Percentiles rank a stretch among this genome's conserved stretches.
Conservation (phyloP, 1,284 basidiomycete genomes). For the Rhodotorula sp. region DNA sequence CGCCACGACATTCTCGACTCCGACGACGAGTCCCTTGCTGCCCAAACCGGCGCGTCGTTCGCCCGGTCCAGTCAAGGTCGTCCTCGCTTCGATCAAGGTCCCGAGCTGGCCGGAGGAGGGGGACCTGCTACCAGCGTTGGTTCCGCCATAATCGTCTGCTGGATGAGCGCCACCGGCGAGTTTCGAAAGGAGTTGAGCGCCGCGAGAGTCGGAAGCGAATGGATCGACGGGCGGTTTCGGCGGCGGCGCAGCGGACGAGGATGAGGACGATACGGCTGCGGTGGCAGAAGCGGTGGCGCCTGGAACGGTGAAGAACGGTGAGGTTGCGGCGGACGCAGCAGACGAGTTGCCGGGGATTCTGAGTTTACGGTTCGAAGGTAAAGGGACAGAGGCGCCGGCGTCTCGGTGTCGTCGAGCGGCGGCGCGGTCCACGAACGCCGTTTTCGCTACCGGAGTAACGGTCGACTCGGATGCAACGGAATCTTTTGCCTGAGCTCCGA, state of each 20-base stretch:
- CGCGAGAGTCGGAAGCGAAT: conserved; percentile 25
- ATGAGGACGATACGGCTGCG: background rate
- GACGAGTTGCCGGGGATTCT: background rate
- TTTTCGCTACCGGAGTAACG: background rate
- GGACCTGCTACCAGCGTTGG: background rate
- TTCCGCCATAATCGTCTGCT: accelerated
- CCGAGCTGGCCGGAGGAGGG: conserved; percentile 8
- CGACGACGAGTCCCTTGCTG: conserved; percentile 18
- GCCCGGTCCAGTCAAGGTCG: background rate
- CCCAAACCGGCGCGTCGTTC: conserved; percentile 27
- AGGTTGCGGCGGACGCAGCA: background rate
- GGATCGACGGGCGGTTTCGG: conserved; percentile 5
- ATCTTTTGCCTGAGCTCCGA: background rate
- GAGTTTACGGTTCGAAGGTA: background rate
- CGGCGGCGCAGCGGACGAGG: background rate
- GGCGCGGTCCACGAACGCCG: conserved; percentile 30
- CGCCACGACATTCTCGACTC: conserved; percentile 12
- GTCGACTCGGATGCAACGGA: too few relatives aligned
- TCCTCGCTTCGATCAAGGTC: conserved; percentile 30
- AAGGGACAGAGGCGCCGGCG: background rate
- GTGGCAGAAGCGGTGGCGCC: conserved; percentile 7
- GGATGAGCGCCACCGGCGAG: background rate
- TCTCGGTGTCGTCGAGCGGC: conserved; percentile 27
- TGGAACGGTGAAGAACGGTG: conserved; percentile 29
- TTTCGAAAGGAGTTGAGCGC: conserved; percentile 31